Evolutionary conservation across 2,329 filamentous ascomycete genomes (phyloP).

Genomic region (Capronia coronata): DNA sequence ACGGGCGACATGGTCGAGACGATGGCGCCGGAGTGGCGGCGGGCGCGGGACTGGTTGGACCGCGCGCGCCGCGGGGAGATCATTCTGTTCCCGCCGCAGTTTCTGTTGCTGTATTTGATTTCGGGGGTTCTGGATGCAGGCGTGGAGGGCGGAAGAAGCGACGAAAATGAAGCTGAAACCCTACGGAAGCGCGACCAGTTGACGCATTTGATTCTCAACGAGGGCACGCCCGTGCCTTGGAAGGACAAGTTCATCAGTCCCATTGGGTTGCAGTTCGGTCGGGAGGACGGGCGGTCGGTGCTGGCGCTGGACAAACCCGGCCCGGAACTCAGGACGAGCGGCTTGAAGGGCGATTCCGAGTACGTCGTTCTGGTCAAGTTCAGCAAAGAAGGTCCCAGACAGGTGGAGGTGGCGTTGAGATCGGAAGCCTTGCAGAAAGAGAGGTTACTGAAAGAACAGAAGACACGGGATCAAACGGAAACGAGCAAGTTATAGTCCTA

Average conservation of each 20-base stretch:
- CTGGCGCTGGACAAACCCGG: constrained; percentile 51
- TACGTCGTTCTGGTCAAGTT: constrained; percentile 54
- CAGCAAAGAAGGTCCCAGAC: constrained; percentile 49
- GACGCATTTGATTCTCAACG: constrained; percentile 40
- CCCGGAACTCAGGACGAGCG: constrained; percentile 46
- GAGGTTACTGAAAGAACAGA: constrained; percentile 30
- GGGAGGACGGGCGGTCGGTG: constrained; percentile 45
- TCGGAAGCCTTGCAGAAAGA: constrained; percentile 43
- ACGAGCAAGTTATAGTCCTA: constrained; percentile 9
- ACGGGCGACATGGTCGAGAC: constrained; percentile 64
- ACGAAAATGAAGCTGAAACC: constrained; percentile 10
- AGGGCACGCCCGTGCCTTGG: constrained; percentile 38
- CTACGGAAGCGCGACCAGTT: constrained; percentile 41
- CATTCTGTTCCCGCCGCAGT: constrained; percentile 85
- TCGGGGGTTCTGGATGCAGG: constrained; percentile 43
- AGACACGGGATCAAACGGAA: not conserved
- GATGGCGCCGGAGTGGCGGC: constrained; percentile 71
- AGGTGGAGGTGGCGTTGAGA: constrained; percentile 47
- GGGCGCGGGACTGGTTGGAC: constrained; percentile 62
- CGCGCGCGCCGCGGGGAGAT: constrained; percentile 60
- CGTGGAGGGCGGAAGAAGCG: constrained; percentile 2
- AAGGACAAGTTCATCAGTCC: constrained; percentile 44
- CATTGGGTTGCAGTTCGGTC: constrained; percentile 33
- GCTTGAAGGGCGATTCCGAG: constrained; percentile 47
- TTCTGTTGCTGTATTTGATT: constrained; percentile 52